Conservation (phyloP, 345 rosid species). For the Ceriops decandra region DNA sequence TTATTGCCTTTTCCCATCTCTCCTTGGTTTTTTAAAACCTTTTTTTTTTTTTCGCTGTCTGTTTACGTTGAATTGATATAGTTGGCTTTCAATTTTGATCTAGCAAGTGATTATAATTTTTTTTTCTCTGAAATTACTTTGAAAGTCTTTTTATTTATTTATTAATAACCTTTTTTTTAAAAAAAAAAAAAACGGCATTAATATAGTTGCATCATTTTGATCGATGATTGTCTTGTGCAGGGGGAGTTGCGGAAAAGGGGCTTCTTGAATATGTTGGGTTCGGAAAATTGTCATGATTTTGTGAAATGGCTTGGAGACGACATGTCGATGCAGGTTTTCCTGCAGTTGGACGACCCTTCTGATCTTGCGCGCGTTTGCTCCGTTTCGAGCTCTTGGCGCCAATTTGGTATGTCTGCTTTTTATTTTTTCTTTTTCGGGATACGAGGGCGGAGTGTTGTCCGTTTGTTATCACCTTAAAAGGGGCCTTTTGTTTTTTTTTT, state of each 20-base stretch:
- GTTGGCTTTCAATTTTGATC: too few species aligned
- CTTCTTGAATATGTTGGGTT: not conserved
- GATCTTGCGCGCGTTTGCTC: constrained; percentile 32
- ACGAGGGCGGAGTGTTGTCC: not conserved
- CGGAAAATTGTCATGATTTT: constrained; percentile 32
- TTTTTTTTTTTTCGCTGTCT: too few species aligned
- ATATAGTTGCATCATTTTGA: not conserved
- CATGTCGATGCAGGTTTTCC: constrained; percentile 20
- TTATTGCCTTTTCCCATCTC: too few species aligned
- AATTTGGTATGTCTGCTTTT: constrained; percentile 16
- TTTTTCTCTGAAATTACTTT: too few species aligned
- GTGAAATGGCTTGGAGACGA: constrained; percentile 29
- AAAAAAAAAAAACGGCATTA: not conserved
- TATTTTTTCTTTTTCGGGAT: not conserved
- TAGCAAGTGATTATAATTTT: not conserved
- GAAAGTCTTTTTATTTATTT: too few species aligned
- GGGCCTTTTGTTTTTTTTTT: too few species aligned
- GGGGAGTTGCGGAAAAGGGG: not conserved
- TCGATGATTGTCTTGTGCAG: not conserved
- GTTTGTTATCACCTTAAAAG: not conserved
- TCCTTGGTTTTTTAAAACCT: too few species aligned
- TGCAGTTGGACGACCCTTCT: constrained; percentile 32
- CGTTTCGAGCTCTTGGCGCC: constrained; percentile 30
- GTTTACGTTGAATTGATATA: too few species aligned
- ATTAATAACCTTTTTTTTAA: not conserved